Base-by-base conservation (phyloP, 495 filamentous ascomycete genomes). In the Talaromyces nanjingensis region DNA sequence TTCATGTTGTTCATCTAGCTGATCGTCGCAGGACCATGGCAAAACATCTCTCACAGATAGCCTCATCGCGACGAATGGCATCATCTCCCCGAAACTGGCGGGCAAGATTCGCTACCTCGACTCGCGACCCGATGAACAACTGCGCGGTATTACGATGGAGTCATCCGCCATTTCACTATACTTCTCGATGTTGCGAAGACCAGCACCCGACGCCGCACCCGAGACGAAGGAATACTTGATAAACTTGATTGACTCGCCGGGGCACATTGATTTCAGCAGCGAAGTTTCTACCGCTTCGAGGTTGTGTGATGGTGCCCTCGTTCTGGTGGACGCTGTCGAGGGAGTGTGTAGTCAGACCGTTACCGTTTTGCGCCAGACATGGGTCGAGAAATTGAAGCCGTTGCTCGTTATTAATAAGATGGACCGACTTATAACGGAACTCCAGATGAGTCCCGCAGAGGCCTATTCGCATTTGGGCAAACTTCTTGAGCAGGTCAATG, bases 261-360 rank as follows among this genome's bases (percentile, higher is more conserved):
- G 94, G 8, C 94, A 99, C 72, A 96, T 99, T 55, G 94, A 99
- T 73, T 99, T 99, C 76, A 97, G 93, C 80, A 96, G 91, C 63
- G 94, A 99, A 73, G 94, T 99, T 2, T 97, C 93, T 2, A 98
- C 93, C 0, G 94, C 94, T 2, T 97, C 93, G 0, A 86, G 94
- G 52, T 80, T 99, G 12, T 98, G 93, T 65, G 94, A 99, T 77
- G 94, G 96, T 29, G 94, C 93, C 1, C 83, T 97, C 8, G 90
- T 99, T 11, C 80, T 99, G 20, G 92, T 99, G n/a, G 94, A 99
- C 76, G 94, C 94, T 3, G 94, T 98, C 2, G 94, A 99, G 71
- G 94, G 94, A 39, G 94, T 99, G 16, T 98, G 94, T 77, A 96
- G 92, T 72, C 94, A 99, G 77, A 99, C 94, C 0, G 93, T 98